Base-by-base conservation (phyloP, 2,329 filamentous ascomycete genomes). In the Colletotrichum tofieldiae region DNA sequence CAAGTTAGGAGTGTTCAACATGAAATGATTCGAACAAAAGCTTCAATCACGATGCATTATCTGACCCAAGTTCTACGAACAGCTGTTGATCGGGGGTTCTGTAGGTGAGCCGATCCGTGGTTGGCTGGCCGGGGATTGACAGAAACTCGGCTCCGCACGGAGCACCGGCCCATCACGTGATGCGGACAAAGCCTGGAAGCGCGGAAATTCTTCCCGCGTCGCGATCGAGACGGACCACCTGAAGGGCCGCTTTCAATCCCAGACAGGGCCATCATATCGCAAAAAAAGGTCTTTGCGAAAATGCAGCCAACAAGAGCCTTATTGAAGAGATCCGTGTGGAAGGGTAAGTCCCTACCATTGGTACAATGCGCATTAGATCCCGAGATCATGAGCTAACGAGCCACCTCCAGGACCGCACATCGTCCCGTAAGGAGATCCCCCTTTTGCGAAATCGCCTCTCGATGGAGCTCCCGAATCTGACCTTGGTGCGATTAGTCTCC, bases 281-380 rank as follows among this genome's bases (percentile, higher is more conserved):
- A 43, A 54, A 41, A 66, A 59, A 55, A 26, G 39, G 52, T 47
- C 4, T 32, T 58, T 41, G 71, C 67, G 52, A 84, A 77, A 78
- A 95, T 95, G 93, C 88, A 91, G 81, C 88, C 91, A 74, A 94
- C 93, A 77, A 86, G 90, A 79, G 86, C 86, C 78, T 87, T 94
- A 23, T 81, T 93, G 47, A 91, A 91, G 84, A 92, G 94, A 77
- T 96, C 94, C 61, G 92, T 95, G 79, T 97, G 94, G 94, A 97
- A 97, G 88, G 94, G 94, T 95, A 83, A 76, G 83, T 71, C 0
- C 2, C 16, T 14, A 41, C 26, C 3, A 18, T 29, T 14, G n/a
- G n/a, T 12, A 20, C 18, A 45, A 35, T 26, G 35, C 26, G 37
- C 23, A 26, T 55, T 29, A 29, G 18, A 12, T 20, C 29, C 29